Evolutionary conservation across 2,329 filamentous ascomycete genomes (phyloP), one percentile per base, ranked within the genome.

Genomic region (Capronia epimyces): DNA sequence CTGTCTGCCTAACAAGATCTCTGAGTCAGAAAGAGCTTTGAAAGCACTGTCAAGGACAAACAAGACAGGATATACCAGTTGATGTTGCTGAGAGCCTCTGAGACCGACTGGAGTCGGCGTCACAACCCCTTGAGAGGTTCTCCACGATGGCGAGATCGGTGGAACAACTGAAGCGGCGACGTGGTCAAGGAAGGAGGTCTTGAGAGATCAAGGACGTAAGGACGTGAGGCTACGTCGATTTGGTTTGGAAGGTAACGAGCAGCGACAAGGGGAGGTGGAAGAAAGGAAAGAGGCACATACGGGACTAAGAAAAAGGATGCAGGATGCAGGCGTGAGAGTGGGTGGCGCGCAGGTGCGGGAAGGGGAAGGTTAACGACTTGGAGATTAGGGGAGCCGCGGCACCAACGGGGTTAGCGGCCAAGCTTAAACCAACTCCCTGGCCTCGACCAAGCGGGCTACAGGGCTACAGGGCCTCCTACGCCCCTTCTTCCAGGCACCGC

Each of bases 401-500:
- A 42, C 39, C 25, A 42, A 42, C 22, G 25, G 18, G 10, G 42
- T 22, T 44, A 44, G 42, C 24, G 42, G 31, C 20, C 43, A 46
- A 46, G 29, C 31, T 46, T 46, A 46, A 46, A 46, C 20, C 16
- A 25, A 42, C 22, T 15, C 20, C 46, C 13, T 15, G 46, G 29
- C 16, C 13, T n/a, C n/a, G n/a, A n/a, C n/a, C n/a, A n/a, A n/a
- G n/a, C n/a, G n/a, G n/a, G n/a, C n/a, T n/a, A n/a, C n/a, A n/a
- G n/a, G n/a, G 31, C 29, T 12, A 6, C 12, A n/a, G 29, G 7
- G n/a, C 29, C 29, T n/a, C 3, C 12, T 9, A 32, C 4, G 21
- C 24, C 43, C 29, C 40, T 41, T 36, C 40, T 27, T 39, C 24
- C 52, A 55, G 53, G 53, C 53, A 55, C 53, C 8, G n/a, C 3